These are phyloP conservation scores for Xylaria intraflava DNA, from an alignment of 495 filamentous ascomycete species.

Conservation along the genomic window DNA sequence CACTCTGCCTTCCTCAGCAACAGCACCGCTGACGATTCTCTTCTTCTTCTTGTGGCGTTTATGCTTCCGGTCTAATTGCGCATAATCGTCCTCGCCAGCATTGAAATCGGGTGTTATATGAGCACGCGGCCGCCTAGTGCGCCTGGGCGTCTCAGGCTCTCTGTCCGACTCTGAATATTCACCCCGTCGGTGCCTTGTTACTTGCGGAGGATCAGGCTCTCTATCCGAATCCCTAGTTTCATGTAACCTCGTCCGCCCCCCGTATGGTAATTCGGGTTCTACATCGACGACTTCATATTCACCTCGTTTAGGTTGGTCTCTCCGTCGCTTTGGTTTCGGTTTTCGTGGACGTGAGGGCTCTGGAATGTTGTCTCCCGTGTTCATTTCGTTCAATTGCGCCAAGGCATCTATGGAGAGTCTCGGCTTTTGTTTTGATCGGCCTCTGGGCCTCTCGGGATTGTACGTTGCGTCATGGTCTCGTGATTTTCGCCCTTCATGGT, in stretches of 20 bases:
- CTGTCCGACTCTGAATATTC: constrained; percentile 21
- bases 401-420: constrained; percentile 51
- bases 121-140: constrained; percentile 9
- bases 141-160: constrained; percentile 23
- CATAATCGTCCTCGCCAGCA: constrained; percentile 14
- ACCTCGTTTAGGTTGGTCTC: constrained; percentile 14
- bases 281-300: constrained; percentile 16
- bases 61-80: constrained; percentile 19
- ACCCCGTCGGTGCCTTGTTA: constrained; percentile 27
- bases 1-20: constrained; percentile 58
- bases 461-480: constrained; percentile 20
- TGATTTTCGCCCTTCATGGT: constrained; percentile 22
- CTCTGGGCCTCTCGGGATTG: constrained; percentile 9
- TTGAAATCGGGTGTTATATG: constrained; percentile 10
- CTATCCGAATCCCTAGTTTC: constrained; percentile 15
- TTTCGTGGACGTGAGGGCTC: constrained; percentile 17
- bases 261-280: constrained; percentile 19
- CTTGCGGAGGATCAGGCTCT: constrained; percentile 25
- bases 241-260: constrained; percentile 13
- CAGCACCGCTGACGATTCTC: constrained; percentile 60
- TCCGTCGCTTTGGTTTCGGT: constrained; percentile 16
- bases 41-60: constrained; percentile 36
- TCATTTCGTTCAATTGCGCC: constrained; percentile 54
- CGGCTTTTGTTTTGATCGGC: constrained; percentile 20
- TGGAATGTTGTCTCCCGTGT: constrained; percentile 30